Percentiles rank a stretch among this genome's conserved stretches.
Conservation (phyloP, 192 early-diverging fungal genomes). For the Backusella australiensis region DNA sequence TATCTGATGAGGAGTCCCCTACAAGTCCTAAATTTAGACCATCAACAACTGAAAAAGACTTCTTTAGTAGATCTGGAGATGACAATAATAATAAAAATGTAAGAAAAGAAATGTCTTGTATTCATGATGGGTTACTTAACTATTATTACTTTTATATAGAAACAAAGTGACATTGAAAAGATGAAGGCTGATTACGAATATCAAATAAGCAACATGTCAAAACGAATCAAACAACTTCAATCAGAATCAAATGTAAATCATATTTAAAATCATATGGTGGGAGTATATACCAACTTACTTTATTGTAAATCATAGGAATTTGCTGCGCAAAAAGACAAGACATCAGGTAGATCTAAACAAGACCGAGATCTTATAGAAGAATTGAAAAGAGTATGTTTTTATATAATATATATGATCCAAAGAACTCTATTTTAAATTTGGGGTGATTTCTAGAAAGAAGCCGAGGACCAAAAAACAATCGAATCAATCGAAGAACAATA, state of each 20-base stretch:
- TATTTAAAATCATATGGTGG: background rate
- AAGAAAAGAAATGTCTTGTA: background rate
- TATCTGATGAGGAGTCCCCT: background rate
- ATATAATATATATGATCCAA: background rate
- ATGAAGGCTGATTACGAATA: conserved; percentile 60
- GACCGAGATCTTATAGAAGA: background rate
- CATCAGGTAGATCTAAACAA: conserved; percentile 7
- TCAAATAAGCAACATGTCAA: conserved; percentile 56
- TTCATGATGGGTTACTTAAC: background rate
- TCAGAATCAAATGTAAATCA: conserved; percentile 22
- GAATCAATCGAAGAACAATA: conserved; percentile 22
- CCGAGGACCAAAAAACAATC: conserved; percentile 10
- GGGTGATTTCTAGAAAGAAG: background rate
- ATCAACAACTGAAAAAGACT: background rate
- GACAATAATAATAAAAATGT: background rate
- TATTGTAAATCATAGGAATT: background rate
- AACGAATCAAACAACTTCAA: conserved; percentile 67
- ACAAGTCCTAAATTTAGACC: background rate
- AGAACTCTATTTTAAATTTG: background rate
- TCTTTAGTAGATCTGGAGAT: conserved; percentile 4
- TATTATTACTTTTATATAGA: background rate
- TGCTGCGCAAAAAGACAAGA: background rate
- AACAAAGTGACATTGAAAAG: conserved; percentile 2
- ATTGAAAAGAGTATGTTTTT: background rate
- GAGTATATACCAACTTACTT: background rate